Percentiles rank a stretch among this genome's conserved stretches.
phyloP scores from a whole-genome alignment of 345 rosid species.

The Salix koriyanagi region DNA sequence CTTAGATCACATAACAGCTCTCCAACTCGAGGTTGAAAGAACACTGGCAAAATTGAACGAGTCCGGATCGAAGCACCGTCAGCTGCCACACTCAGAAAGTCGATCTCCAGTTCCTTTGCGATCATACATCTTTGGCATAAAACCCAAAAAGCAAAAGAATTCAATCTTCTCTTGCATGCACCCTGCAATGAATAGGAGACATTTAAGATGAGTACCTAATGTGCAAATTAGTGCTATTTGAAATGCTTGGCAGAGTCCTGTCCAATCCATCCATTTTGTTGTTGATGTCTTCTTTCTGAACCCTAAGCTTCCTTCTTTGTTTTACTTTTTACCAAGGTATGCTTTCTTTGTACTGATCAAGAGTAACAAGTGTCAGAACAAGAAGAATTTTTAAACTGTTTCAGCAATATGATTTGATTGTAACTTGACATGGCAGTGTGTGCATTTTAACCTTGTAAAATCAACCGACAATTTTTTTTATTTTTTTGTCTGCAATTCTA shows the following conservation, averaged over 20 bases:
- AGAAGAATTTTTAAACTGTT: conserved; percentile 15
- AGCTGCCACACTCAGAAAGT: conserved; percentile 43
- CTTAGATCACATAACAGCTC: conserved; percentile 38
- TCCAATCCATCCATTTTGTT: background rate
- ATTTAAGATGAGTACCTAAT: conserved; percentile 36
- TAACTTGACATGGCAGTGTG: background rate
- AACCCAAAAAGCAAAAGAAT: conserved; percentile 62
- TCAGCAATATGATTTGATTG: background rate
- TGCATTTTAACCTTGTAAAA: background rate
- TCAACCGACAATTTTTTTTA: too few relatives aligned
- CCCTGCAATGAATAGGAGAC: conserved; percentile 68
- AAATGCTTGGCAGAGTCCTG: background rate
- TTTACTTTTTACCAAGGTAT: conserved; percentile 10
- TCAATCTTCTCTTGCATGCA: conserved; percentile 71
- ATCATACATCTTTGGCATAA: conserved; percentile 82
- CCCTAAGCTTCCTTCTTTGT: conserved; percentile 1
- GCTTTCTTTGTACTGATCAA: conserved; percentile 27
- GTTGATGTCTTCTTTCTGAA: conserved; percentile 17
- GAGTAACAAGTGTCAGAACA: conserved; percentile 6
- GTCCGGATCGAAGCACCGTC: conserved; percentile 38
- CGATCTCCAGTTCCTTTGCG: conserved; percentile 68
- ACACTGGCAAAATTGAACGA: conserved; percentile 45
- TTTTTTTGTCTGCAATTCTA: background rate
- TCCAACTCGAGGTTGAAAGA: conserved; percentile 50
- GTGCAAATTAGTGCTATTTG: conserved; percentile 6